A percentile compares a stretch with the other conserved stretches of the same genome.
These are phyloP conservation scores for Ustilago tritici DNA, from an alignment of 1,284 basidiomycete species.

Conservation along the genomic window DNA sequence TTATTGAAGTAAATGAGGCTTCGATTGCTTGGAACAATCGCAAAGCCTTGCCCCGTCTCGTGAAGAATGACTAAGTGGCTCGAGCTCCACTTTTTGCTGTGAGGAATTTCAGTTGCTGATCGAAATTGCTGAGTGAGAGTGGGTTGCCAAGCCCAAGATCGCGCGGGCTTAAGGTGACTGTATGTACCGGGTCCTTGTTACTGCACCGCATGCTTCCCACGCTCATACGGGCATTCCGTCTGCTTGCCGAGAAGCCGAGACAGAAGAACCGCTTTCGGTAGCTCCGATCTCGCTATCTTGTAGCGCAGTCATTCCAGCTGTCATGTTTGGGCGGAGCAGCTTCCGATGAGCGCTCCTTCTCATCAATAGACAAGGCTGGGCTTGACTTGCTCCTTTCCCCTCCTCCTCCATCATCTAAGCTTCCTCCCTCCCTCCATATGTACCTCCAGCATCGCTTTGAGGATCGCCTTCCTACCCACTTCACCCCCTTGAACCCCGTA, in stretches of 20 bases:
- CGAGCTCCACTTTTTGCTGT: slow-evolving; percentile 2
- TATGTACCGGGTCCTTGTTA: neutral
- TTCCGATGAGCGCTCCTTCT: neutral
- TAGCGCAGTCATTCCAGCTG: neutral
- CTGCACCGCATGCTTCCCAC: slow-evolving; percentile 1
- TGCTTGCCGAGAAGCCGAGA: slow-evolving; percentile 9
- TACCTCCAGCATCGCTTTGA: neutral
- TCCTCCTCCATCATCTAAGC: slow-evolving; percentile 1
- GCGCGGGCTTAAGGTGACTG: neutral
- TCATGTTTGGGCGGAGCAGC: neutral
- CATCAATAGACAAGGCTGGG: neutral
- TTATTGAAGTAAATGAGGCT: neutral
- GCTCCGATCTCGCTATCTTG: slow-evolving; percentile 19
- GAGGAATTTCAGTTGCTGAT: neutral
- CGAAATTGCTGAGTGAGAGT: neutral
- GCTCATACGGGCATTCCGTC: slow-evolving; percentile 1
- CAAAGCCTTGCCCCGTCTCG: neutral
- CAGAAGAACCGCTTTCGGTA: neutral
- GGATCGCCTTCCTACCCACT: neutral
- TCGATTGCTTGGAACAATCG: neutral
- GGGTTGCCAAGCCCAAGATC: neutral
- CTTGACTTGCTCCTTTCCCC: neutral
- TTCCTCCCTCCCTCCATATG: neutral
- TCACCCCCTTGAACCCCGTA: neutral
- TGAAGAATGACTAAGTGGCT: slow-evolving; percentile 19